Conservation (phyloP, 1,284 basidiomycete species). For the Cutaneotrichosporon sp. region DNA sequence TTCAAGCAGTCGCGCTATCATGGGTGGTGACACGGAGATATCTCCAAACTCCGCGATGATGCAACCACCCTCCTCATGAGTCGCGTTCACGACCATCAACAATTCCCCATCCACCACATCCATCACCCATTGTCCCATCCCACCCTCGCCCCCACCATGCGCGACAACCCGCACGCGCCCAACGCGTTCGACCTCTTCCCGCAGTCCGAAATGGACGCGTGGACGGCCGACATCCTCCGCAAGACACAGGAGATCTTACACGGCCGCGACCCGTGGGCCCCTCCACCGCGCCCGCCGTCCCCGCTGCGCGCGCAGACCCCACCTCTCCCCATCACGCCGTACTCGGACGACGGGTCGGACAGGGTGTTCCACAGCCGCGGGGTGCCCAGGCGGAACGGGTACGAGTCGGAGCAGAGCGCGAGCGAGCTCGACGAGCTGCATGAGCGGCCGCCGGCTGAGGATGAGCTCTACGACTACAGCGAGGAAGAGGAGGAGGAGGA, state of each 20-base stretch:
- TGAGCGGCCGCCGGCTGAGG: not conserved
- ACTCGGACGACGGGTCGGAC: not conserved
- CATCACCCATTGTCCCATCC: not conserved
- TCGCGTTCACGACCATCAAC: not conserved
- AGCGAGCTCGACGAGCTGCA: not conserved
- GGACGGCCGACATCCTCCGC: conserved; percentile 35
- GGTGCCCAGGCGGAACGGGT: no score
- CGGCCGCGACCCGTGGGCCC: conserved; percentile 17
- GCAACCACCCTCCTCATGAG: not conserved
- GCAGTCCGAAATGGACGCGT: conserved; percentile 27
- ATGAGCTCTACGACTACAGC: not conserved
- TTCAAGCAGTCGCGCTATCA: no score
- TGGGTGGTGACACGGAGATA: not conserved
- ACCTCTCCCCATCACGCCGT: not conserved
- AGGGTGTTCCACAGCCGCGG: no score
- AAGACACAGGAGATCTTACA: conserved; percentile 34
- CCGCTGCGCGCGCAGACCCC: conserved; percentile 9
- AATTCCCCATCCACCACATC: no score
- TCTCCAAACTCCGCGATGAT: not conserved
- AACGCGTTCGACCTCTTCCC: conserved; percentile 34
- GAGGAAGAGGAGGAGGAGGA: not conserved
- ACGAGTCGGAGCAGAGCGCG: not conserved
- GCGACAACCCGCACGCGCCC: conserved; percentile 11
- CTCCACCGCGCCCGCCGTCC: conserved; percentile 12
- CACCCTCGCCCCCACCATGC: not conserved